Percentiles rank a stretch among this genome's conserved stretches.
Conservation (phyloP, 2,329 filamentous ascomycete species). For the Trichoderma koningiopsis region DNA sequence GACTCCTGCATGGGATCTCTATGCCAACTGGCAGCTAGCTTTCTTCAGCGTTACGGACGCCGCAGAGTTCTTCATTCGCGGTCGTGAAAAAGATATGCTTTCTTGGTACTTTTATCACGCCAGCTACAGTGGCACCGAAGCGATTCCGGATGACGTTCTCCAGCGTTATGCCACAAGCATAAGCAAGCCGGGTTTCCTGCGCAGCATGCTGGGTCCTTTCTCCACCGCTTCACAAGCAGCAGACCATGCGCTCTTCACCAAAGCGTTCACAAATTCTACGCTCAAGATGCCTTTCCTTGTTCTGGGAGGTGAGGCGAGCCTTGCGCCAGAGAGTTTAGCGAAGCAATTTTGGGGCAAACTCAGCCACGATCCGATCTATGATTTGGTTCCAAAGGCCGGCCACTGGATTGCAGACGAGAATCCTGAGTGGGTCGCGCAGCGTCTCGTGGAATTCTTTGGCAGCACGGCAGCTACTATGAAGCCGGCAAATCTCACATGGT, state of each 20-base stretch:
- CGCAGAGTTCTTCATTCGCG: background rate
- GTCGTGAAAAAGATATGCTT: background rate
- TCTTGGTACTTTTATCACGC: background rate
- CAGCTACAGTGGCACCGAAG: background rate
- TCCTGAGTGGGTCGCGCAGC: background rate
- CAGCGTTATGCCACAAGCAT: background rate
- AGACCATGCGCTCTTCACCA: background rate
- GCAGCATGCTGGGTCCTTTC: background rate
- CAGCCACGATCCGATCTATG: background rate
- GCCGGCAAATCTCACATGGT: background rate
- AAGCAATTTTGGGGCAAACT: background rate
- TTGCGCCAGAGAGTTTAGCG: background rate
- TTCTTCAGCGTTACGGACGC: background rate
- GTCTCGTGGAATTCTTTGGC: background rate
- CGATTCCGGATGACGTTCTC: background rate
- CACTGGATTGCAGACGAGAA: background rate
- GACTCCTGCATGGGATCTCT: background rate
- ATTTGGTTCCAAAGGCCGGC: background rate
- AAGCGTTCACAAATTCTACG: background rate
- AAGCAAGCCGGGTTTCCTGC: background rate
- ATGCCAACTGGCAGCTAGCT: background rate
- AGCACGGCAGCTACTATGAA: background rate
- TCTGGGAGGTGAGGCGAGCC: background rate
- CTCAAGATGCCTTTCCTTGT: background rate
- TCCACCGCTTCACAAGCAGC: background rate